phyloP scores from a whole-genome alignment of 75 land plant genomes.

The Pseudotsuga menziesii region DNA sequence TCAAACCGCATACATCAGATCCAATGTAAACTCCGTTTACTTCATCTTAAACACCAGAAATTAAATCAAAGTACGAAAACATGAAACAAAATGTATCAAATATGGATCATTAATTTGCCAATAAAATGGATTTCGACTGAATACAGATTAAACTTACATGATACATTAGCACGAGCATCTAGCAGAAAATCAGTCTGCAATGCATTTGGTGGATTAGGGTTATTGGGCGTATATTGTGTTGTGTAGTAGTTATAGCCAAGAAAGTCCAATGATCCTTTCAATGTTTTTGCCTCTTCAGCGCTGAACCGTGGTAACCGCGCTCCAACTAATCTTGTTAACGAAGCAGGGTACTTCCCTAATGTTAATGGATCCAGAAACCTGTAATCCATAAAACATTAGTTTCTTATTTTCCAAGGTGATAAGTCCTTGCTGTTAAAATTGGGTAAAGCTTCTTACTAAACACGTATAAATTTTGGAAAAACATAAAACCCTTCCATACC shows the following conservation, averaged over 20 bases:
- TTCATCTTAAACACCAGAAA: slow-evolving; percentile 4
- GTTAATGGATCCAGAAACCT: not conserved
- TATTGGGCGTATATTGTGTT: too few species aligned
- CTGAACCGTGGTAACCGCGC: too few species aligned
- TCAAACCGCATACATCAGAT: slow-evolving; percentile 18
- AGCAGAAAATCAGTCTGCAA: not conserved
- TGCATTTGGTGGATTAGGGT: not conserved
- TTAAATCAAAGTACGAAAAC: too few species aligned
- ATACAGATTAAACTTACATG: slow-evolving; percentile 13
- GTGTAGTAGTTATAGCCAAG: too few species aligned
- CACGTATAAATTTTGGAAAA: too few species aligned
- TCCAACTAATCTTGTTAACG: too few species aligned
- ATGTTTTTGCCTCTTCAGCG: too few species aligned
- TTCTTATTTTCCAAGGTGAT: too few species aligned
- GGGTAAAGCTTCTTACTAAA: too few species aligned
- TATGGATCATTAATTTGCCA: slow-evolving; percentile 9
- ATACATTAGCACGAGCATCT: not conserved
- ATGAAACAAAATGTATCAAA: not conserved
- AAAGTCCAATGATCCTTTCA: too few species aligned
- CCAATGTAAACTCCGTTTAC: slow-evolving; percentile 49
- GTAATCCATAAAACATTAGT: too few species aligned
- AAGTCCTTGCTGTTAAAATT: too few species aligned
- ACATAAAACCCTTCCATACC: slow-evolving; percentile 24
- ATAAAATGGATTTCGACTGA: not conserved
- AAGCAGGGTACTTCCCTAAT: not conserved